Evolutionary conservation across 2,329 filamentous ascomycete genomes (phyloP).

Genomic region (Emmonsiellopsis sp.): DNA sequence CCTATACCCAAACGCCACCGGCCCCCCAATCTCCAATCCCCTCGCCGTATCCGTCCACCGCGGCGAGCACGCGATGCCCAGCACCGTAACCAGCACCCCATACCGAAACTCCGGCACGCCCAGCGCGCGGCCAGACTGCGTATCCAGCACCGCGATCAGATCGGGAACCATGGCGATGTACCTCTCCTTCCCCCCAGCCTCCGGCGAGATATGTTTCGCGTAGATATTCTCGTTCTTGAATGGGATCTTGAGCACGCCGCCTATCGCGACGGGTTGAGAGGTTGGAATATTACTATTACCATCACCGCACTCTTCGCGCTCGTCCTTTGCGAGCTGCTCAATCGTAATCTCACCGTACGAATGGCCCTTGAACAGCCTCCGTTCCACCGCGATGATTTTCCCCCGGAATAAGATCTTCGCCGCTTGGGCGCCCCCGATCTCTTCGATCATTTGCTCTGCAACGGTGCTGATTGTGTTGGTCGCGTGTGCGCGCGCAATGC

Average conservation of each 20-base stretch:
- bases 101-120: slow-evolving; percentile 49
- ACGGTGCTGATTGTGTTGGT: slow-evolving; percentile 46
- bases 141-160: slow-evolving; percentile 47
- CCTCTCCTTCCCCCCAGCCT: slow-evolving; percentile 17
- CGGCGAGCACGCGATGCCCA: slow-evolving; percentile 47
- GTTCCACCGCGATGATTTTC: slow-evolving; percentile 54
- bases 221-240: slow-evolving; percentile 69
- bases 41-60: slow-evolving; percentile 43
- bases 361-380: slow-evolving; percentile 47
- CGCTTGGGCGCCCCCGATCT: slow-evolving; percentile 45
- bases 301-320: slow-evolving; percentile 20
- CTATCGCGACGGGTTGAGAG: slow-evolving; percentile 7
- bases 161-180: slow-evolving; percentile 47
- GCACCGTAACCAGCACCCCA: slow-evolving; percentile 43
- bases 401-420: slow-evolving; percentile 54
- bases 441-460: slow-evolving; percentile 50
- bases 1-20: slow-evolving; percentile 41
- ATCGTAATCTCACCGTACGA: slow-evolving; percentile 53
- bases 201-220: slow-evolving; percentile 34
- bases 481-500: slow-evolving; percentile 44
- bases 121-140: slow-evolving; percentile 48
- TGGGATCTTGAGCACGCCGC: slow-evolving; percentile 39
- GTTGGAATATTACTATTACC: slow-evolving; percentile 12
- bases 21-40: slow-evolving; percentile 44
- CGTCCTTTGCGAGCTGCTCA: slow-evolving; percentile 36